A percentile compares a stretch with the other conserved stretches of the same genome.
phyloP scores from a whole-genome alignment of 2,329 filamentous ascomycete species.

The Botrytis elliptica region DNA sequence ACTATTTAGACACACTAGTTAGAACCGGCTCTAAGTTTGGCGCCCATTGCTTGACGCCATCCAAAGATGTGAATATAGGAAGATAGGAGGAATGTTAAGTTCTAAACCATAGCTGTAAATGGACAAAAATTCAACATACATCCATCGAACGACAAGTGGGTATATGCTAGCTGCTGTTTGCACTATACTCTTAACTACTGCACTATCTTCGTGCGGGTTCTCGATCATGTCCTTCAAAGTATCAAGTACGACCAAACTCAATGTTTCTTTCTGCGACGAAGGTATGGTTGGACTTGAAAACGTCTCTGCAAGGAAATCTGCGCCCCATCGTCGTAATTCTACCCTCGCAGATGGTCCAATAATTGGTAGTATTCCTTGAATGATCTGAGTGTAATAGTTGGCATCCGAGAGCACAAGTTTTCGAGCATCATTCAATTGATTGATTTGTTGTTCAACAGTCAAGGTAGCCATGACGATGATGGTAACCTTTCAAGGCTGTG shows the following conservation, averaged over 20 bases:
- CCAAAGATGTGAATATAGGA: neutral
- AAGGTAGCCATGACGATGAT: slow-evolving; percentile 51
- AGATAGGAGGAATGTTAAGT: slow-evolving; percentile 1
- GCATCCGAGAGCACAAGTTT: slow-evolving; percentile 85
- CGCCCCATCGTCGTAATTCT: slow-evolving; percentile 90
- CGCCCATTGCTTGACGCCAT: slow-evolving; percentile 1
- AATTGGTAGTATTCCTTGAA: slow-evolving; percentile 90
- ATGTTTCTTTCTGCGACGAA: slow-evolving; percentile 73
- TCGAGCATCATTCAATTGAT: slow-evolving; percentile 86
- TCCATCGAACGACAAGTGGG: slow-evolving; percentile 86
- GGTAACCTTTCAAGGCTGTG: slow-evolving; percentile 19
- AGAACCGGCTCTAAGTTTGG: slow-evolving; percentile 28
- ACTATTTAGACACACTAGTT: slow-evolving; percentile 49
- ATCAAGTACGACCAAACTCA: slow-evolving; percentile 75
- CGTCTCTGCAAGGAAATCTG: slow-evolving; percentile 92
- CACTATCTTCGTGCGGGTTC: slow-evolving; percentile 70
- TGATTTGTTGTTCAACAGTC: slow-evolving; percentile 72
- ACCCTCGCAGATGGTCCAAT: slow-evolving; percentile 72
- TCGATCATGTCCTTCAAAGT: slow-evolving; percentile 70
- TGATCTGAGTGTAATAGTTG: slow-evolving; percentile 85
- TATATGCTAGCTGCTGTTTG: slow-evolving; percentile 92
- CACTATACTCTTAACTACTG: slow-evolving; percentile 81
- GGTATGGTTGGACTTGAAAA: slow-evolving; percentile 88
- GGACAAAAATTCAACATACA: slow-evolving; percentile 62
- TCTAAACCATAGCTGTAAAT: slow-evolving; percentile 16